Evolutionary conservation across 202 grass and related monocot species (phyloP).

Genomic region (Carex arenaria): DNA sequence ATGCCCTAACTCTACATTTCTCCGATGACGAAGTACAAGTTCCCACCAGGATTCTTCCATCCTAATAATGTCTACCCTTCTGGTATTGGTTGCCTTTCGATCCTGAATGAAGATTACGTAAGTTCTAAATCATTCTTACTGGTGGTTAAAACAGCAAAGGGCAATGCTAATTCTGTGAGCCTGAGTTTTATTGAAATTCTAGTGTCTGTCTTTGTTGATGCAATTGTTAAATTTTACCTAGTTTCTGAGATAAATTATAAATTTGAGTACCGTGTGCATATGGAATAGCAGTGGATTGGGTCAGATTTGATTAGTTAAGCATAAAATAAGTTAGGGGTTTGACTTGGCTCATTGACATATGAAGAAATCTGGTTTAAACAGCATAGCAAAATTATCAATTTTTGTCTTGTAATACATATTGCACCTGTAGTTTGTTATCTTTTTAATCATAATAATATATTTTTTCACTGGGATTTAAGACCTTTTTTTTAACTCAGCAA

Average conservation of each 20-base stretch:
- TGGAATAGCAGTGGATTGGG: background rate
- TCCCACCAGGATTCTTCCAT: constrained; percentile 73
- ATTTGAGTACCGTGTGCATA: background rate
- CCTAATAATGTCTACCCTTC: constrained; percentile 68
- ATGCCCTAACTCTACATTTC: constrained; percentile 36
- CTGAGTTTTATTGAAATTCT: background rate
- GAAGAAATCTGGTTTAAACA: background rate
- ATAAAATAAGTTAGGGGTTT: background rate
- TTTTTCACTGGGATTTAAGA: background rate
- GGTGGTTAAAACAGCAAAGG: background rate
- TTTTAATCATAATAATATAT: constrained; percentile 10
- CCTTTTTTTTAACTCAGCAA: background rate
- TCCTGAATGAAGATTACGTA: constrained; percentile 56
- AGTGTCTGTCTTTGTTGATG: background rate
- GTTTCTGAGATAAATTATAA: background rate
- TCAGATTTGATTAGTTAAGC: background rate
- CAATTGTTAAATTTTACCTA: background rate
- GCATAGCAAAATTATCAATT: background rate
- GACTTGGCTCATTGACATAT: background rate
- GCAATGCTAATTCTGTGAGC: background rate
- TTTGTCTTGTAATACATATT: background rate
- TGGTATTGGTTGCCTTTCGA: constrained; percentile 62
- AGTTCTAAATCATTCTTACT: constrained; percentile 10
- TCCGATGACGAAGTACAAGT: constrained; percentile 67
- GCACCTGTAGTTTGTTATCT: background rate